phyloP scores from a whole-genome alignment of 371 early-diverging fungal species.

The Amoeboaphelidium protococcarum region DNA sequence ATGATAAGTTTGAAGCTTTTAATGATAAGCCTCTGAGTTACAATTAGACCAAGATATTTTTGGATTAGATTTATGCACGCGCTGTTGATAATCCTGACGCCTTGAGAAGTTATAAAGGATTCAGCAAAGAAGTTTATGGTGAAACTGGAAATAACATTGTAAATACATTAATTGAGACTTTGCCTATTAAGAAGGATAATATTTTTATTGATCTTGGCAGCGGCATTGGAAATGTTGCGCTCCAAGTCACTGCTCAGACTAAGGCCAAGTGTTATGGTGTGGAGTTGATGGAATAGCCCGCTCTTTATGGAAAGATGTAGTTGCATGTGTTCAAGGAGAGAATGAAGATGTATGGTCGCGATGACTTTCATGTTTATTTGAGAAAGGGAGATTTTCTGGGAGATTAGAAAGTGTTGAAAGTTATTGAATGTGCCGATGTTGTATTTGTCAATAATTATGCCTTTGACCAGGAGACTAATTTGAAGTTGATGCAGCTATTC shows the following conservation, averaged over 20 bases:
- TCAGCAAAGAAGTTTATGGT: background rate
- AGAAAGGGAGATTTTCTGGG: background rate
- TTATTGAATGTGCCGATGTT: background rate
- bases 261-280: background rate
- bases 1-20: too few relatives aligned
- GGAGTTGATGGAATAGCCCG: background rate
- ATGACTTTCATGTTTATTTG: background rate
- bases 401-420: background rate
- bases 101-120: background rate
- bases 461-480: background rate
- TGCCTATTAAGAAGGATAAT: background rate
- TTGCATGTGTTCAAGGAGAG: background rate
- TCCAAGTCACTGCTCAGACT: background rate
- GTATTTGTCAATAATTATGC: background rate
- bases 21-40: background rate
- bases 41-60: background rate
- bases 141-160: background rate
- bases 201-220: constrained; percentile 1
- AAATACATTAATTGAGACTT: background rate
- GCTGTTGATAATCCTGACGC: background rate
- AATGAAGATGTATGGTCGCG: background rate
- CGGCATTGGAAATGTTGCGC: constrained; percentile 1
- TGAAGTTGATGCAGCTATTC: background rate
- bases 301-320: too few relatives aligned
- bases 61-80: background rate